These are phyloP conservation scores for Ascocoryne sarcoides DNA, from an alignment of 2,329 filamentous ascomycete species.

Conservation along the genomic window DNA sequence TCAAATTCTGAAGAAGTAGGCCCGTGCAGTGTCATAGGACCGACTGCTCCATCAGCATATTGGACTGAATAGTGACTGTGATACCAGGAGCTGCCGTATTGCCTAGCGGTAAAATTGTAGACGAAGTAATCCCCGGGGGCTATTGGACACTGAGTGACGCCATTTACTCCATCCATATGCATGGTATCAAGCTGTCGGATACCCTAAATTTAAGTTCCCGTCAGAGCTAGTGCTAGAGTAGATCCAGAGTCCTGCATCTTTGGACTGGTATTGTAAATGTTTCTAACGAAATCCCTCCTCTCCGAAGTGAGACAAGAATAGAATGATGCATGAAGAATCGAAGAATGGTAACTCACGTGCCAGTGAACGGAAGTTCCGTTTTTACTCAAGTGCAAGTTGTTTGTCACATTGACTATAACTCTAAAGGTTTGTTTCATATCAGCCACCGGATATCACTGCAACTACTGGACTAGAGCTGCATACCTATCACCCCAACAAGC, in stretches of 20 bases:
- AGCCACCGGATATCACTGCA: not conserved
- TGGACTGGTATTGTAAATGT: too few species aligned
- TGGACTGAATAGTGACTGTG: slow-evolving; percentile 45
- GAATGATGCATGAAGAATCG: too few species aligned
- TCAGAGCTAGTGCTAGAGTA: too few species aligned
- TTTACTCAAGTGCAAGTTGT: slow-evolving; percentile 12
- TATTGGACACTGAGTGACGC: slow-evolving; percentile 58
- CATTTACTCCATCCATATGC: slow-evolving; percentile 31
- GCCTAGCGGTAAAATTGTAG: slow-evolving; percentile 20
- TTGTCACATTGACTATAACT: slow-evolving; percentile 8
- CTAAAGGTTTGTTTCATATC: not conserved
- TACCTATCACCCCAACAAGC: slow-evolving; percentile 7
- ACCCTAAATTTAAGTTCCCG: too few species aligned
- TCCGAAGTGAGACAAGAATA: too few species aligned
- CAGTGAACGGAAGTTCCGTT: slow-evolving; percentile 41
- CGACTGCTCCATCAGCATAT: slow-evolving; percentile 44
- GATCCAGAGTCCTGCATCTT: too few species aligned
- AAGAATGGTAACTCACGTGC: too few species aligned
- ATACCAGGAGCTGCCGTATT: slow-evolving; percentile 47
- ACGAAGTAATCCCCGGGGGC: slow-evolving; percentile 32
- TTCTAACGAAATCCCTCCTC: too few species aligned
- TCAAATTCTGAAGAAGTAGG: slow-evolving; percentile 50
- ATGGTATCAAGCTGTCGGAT: slow-evolving; percentile 29
- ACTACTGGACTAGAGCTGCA: slow-evolving; percentile 2
- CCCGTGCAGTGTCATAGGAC: slow-evolving; percentile 51